A percentile compares a stretch with the other conserved stretches of the same genome.
Conservation (phyloP, 2,329 filamentous ascomycete species). For the Cladophialophora exuberans region DNA sequence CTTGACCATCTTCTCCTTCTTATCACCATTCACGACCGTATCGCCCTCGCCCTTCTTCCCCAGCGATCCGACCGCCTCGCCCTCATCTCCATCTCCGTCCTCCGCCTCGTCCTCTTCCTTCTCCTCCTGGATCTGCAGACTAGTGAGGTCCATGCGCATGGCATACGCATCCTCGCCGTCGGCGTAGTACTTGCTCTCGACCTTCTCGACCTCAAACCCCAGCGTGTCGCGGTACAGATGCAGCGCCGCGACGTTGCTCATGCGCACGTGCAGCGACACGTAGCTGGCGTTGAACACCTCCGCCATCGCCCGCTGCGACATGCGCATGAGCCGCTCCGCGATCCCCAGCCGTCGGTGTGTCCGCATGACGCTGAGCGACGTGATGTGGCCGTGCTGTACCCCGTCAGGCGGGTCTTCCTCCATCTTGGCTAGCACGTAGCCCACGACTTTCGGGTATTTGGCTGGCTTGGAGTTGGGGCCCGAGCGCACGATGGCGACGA, state of each 20-base stretch:
- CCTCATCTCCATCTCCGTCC: conserved; percentile 60
- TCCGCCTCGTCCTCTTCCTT: conserved; percentile 51
- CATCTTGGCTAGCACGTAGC: conserved; percentile 99
- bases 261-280: conserved; percentile 92
- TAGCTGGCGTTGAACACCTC: conserved; percentile 90
- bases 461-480: conserved; percentile 72
- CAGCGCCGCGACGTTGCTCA: conserved; percentile 88
- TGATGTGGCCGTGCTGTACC: conserved; percentile 93
- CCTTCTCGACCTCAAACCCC: conserved; percentile 80
- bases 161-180: conserved; percentile 95
- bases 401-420: conserved; percentile 95
- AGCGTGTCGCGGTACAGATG: conserved; percentile 92
- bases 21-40: conserved; percentile 62
- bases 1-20: conserved; percentile 70
- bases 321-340: conserved; percentile 96
- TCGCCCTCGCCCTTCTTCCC: conserved; percentile 51
- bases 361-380: conserved; percentile 91
- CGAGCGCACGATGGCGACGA: conserved; percentile 92
- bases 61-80: conserved; percentile 69
- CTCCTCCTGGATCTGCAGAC: conserved; percentile 49
- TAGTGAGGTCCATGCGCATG: conserved; percentile 82
- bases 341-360: conserved; percentile 90
- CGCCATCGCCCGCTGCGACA: conserved; percentile 95
- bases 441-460: conserved; percentile 95
- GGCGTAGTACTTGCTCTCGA: conserved; percentile 90